phyloP scores from a whole-genome alignment of 257 asterid genomes.

The Salvia rosmarinus region DNA sequence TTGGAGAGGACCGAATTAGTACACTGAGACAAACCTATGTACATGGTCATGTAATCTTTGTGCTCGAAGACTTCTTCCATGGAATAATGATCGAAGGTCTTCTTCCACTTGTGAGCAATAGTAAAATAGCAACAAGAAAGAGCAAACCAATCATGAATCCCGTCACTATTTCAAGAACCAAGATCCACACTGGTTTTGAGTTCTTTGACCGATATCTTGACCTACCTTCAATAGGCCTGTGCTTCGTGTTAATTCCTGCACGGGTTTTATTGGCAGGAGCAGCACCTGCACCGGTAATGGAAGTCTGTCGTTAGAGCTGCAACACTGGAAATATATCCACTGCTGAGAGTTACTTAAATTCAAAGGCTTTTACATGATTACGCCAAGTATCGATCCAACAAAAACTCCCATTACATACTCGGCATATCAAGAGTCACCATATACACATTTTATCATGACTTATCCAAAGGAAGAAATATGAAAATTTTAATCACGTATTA shows the following conservation, averaged over 20 bases:
- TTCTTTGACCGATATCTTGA: slow-evolving; percentile 49
- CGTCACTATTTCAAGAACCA: slow-evolving; percentile 72
- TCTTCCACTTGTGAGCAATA: slow-evolving; percentile 62
- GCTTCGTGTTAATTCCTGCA: slow-evolving; percentile 47
- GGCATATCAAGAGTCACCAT: background rate
- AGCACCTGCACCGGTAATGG: slow-evolving; percentile 39
- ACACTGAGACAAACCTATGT: slow-evolving; percentile 60
- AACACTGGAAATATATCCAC: slow-evolving; percentile 13
- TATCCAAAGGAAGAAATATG: background rate
- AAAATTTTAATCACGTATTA: background rate
- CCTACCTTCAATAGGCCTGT: slow-evolving; percentile 47
- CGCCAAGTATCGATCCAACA: background rate
- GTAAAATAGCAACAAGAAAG: slow-evolving; percentile 63
- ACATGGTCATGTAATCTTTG: slow-evolving; percentile 64
- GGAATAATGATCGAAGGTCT: slow-evolving; percentile 75
- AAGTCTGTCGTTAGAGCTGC: slow-evolving; percentile 1
- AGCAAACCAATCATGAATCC: slow-evolving; percentile 75
- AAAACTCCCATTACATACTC: background rate
- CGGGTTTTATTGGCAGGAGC: slow-evolving; percentile 49
- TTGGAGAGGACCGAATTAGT: slow-evolving; percentile 2
- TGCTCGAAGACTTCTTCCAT: slow-evolving; percentile 85
- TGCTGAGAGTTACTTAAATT: background rate
- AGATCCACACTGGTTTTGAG: slow-evolving; percentile 81
- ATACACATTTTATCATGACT: background rate
- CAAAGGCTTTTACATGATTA: background rate